phyloP scores from a whole-genome alignment of 352 stramenopile genomes.

The Pilasporangium apinafurcum region DNA sequence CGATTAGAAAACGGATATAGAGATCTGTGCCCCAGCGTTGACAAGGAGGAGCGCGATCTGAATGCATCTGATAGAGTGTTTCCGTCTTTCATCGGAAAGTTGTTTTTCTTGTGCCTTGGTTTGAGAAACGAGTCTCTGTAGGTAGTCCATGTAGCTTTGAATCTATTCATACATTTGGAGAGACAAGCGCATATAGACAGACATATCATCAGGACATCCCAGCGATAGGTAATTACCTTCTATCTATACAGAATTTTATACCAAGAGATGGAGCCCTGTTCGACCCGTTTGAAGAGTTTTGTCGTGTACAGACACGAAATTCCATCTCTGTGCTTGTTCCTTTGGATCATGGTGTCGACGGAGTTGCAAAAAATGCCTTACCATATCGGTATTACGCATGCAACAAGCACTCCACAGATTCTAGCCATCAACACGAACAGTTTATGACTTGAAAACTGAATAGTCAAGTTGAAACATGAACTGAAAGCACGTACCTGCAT shows the following conservation, averaged over 20 bases:
- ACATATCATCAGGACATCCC: too few relatives aligned
- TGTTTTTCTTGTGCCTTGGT: not conserved
- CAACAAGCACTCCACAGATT: conserved; percentile 35
- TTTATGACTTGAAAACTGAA: not conserved
- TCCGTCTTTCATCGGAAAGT: not conserved
- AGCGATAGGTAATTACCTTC: too few relatives aligned
- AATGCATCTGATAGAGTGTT: conserved; percentile 22
- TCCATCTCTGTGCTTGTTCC: not conserved
- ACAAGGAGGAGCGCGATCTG: conserved; percentile 26
- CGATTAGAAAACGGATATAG: conserved; percentile 10
- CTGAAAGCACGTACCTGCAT: conserved; percentile 15
- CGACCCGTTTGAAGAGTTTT: conserved; percentile 21
- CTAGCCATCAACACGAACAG: conserved; percentile 3
- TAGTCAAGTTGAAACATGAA: not conserved
- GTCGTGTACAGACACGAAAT: conserved; percentile 13
- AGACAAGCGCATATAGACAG: too few relatives aligned
- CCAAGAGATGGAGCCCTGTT: conserved; percentile 42
- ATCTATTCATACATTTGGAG: conserved; percentile 8
- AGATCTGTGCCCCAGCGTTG: conserved; percentile 15
- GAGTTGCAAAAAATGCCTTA: conserved; percentile 14
- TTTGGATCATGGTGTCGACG: not conserved
- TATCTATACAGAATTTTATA: conserved; percentile 7
- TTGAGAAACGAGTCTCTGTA: not conserved
- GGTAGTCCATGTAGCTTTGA: conserved; percentile 21
- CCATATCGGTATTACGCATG: conserved; percentile 18